phyloP scores from a whole-genome alignment of 805 yeast genomes.

The Candida ascalaphidarum region DNA sequence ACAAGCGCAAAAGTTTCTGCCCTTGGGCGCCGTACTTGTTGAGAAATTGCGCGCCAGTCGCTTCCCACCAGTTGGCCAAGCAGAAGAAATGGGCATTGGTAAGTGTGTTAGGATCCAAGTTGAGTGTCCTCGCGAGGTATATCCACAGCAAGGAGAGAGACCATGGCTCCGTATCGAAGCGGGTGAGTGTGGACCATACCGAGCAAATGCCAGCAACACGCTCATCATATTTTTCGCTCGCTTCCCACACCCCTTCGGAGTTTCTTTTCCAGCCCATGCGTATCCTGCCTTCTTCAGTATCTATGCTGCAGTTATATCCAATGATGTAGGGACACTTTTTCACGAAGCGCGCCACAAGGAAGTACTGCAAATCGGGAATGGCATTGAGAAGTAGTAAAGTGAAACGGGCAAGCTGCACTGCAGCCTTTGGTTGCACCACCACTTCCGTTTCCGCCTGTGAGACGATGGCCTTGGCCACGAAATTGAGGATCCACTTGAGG shows the following conservation, averaged over 20 bases:
- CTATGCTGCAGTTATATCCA: constrained; percentile 69
- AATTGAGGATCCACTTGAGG: constrained; percentile 69
- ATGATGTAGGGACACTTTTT: constrained; percentile 87
- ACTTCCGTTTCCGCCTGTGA: constrained; percentile 93
- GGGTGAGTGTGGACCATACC: constrained; percentile 68
- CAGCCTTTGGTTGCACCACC: constrained; percentile 65
- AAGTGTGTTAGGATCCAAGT: constrained; percentile 41
- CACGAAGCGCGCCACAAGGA: constrained; percentile 68
- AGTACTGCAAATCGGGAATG: constrained; percentile 45
- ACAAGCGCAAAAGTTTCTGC: constrained; percentile 43
- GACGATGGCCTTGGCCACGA: constrained; percentile 76
- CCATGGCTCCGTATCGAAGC: constrained; percentile 21
- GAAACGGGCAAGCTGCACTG: constrained; percentile 70
- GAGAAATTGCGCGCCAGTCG: constrained; percentile 51
- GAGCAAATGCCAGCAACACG: constrained; percentile 81
- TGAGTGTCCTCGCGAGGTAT: constrained; percentile 63
- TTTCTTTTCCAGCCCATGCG: constrained; percentile 83
- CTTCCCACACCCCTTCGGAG: constrained; percentile 44
- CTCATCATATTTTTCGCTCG: constrained; percentile 68
- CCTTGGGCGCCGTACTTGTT: constrained; percentile 64
- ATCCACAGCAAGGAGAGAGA: constrained; percentile 47
- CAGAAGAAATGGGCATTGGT: constrained; percentile 65
- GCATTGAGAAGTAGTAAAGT: constrained; percentile 43
- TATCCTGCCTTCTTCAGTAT: constrained; percentile 72
- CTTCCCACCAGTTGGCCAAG: constrained; percentile 89